Evolutionary conservation across 1,139 yeast species (phyloP), one percentile per base, ranked within the genome.

Genomic region (Tardiomyces depauwii): DNA sequence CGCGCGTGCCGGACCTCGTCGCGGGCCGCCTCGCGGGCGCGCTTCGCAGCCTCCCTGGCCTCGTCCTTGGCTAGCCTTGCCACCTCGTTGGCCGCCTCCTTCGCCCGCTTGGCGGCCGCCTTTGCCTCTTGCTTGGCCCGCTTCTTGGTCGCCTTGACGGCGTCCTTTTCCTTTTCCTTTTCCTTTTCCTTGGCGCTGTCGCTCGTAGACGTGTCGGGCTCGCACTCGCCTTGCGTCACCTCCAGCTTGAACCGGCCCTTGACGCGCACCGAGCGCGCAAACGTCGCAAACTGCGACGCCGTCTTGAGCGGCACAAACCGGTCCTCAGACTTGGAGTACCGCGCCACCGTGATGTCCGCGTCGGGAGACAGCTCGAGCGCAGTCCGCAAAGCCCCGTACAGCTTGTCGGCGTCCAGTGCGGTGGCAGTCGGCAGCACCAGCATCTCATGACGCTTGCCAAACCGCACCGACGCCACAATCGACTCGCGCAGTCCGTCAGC

Each of bases 201-300:
- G n/a, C n/a, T n/a, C n/a, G n/a, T n/a, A n/a, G n/a, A n/a, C n/a
- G n/a, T n/a, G n/a, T n/a, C n/a, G n/a, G n/a, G n/a, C n/a, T n/a
- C n/a, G n/a, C n/a, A n/a, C n/a, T n/a, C n/a, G n/a, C n/a, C 7
- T 21, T 21, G 7, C 4, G 25, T 42, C 16, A 51, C 51, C 21
- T 48, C 48, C 44, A 63, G 43, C 44, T 58, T 56, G 42, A 63
- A 42, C 46, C 58, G 60, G 28, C 54, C 54, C 53, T 67, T 67
- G 41, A 68, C 72, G 32, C 57, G 52, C 39, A 68, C 51, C 21
- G 78, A 73, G 50, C 81, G 66, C 32, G 60, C 56, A 49, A 77
- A 61, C 14, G 73, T 64, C 51, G 63, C 69, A 57, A 72, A 77
- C 51, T 76, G 80, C 12, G 64, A 63, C 2, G 49, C 55, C 3